A percentile compares a stretch with the other conserved stretches of the same genome.
phyloP scores from a whole-genome alignment of 345 rosid genomes.

The Citrus medica region DNA sequence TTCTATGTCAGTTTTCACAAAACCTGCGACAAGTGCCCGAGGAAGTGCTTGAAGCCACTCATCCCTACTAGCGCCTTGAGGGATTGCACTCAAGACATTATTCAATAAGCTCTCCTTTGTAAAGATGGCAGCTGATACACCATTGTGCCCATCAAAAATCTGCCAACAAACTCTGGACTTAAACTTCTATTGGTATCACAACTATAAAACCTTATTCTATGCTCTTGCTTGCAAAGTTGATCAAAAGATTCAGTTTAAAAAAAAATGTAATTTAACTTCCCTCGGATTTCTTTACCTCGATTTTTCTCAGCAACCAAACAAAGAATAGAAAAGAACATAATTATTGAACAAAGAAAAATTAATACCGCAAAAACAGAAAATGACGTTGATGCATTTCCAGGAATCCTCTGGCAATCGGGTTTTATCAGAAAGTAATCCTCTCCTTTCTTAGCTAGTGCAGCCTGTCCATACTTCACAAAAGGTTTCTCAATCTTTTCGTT shows the following conservation, averaged over 20 bases:
- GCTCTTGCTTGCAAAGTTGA: neutral
- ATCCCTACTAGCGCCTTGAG: conserved; percentile 63
- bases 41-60: conserved; percentile 99
- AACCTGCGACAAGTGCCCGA: conserved; percentile 93
- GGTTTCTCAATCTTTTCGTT: conserved; percentile 83
- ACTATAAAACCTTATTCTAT: neutral
- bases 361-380: conserved; percentile 98
- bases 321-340: neutral
- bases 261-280: neutral
- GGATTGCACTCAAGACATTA: conserved; percentile 92
- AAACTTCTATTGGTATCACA: conserved; percentile 6
- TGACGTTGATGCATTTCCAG: conserved; percentile 69
- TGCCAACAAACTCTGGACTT: conserved; percentile 27
- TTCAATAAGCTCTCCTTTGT: conserved; percentile 74
- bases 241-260: neutral
- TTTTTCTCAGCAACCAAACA: neutral
- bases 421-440: conserved; percentile 92
- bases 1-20: conserved; percentile 98
- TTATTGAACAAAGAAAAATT: neutral
- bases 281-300: neutral
- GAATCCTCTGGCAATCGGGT: conserved; percentile 73
- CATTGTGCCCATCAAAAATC: conserved; percentile 99
- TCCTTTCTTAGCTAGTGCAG: conserved; percentile 96
- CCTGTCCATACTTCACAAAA: conserved; percentile 87
- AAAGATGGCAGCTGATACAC: conserved; percentile 96